Conservation (phyloP, 1,284 basidiomycete species). For the Ganoderma lingzhi region DNA sequence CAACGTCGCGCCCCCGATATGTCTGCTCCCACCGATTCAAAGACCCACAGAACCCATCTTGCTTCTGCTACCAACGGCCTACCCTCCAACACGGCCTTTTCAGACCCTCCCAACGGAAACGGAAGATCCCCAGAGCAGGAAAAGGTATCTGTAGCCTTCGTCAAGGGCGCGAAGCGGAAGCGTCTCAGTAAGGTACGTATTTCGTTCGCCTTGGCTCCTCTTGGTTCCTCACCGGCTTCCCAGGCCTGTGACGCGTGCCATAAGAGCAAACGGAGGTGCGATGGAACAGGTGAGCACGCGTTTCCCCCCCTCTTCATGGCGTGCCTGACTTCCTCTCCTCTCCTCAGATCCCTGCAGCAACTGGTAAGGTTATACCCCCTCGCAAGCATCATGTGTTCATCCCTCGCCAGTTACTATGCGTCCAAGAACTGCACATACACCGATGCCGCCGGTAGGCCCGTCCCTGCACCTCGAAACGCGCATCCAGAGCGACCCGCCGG, state of each 20-base stretch:
- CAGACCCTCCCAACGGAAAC: slow-evolving; percentile 8
- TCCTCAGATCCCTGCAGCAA: slow-evolving; percentile 78
- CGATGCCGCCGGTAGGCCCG: slow-evolving; percentile 77
- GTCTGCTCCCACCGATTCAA: slow-evolving; percentile 13
- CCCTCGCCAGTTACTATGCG: slow-evolving; percentile 69
- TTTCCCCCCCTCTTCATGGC: background rate
- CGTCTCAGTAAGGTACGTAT: slow-evolving; percentile 61
- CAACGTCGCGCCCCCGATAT: background rate
- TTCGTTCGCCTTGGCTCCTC: slow-evolving; percentile 7
- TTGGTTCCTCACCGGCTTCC: slow-evolving; percentile 14
- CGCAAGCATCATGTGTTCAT: slow-evolving; percentile 2
- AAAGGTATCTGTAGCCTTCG: slow-evolving; percentile 42
- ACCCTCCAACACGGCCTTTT: background rate
- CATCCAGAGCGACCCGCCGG: slow-evolving; percentile 26
- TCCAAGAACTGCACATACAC: slow-evolving; percentile 84
- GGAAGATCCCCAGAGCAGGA: slow-evolving; percentile 20
- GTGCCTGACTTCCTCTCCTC: slow-evolving; percentile 22
- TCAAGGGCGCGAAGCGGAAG: slow-evolving; percentile 48
- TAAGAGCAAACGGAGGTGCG: slow-evolving; percentile 83
- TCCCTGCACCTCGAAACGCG: slow-evolving; percentile 65
- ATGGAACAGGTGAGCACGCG: slow-evolving; percentile 71
- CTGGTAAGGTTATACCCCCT: slow-evolving; percentile 56
- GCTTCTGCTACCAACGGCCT: background rate
- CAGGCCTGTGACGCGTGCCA: slow-evolving; percentile 86
- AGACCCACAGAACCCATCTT: background rate